Evolutionary conservation across 2,329 filamentous ascomycete species (phyloP), one percentile per base, ranked within the genome.

Genomic region (Lecanicillium sp.): DNA sequence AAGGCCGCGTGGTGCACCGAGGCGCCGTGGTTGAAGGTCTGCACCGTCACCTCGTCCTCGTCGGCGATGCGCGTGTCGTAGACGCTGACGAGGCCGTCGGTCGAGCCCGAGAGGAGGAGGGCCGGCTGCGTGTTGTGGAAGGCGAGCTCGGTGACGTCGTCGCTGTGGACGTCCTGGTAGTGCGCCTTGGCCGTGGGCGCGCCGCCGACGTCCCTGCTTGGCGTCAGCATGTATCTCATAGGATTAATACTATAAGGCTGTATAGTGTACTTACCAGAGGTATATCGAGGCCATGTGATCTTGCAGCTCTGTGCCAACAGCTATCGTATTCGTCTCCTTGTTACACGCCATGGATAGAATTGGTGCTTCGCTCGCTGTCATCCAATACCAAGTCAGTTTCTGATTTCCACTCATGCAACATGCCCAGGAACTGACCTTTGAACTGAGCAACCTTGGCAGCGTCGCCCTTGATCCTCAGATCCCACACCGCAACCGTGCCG

Each of bases 1-100:
- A 90, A 90, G 5, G 81, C 84, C 12, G 86, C 82, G 55, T 80
- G 84, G 62, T 89, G 86, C 54, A 91, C 78, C 0, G 86, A 87
- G 27, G 83, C 79, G 30, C 79, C 76, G 60, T 87, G 85, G 64
- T 91, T 91, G 62, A 90, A 82, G 11, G 88, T 86, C 65, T 89
- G 85, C 50, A 86, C 72, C 17, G 90, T 70, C 1, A 87, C 82
- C 39, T 91, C 87, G 60, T 91, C 87, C 65, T 91, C 87, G 55
- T 87, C 84, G 15, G 72, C 66, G 50, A 87, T 75, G 40, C 75
- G 73, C 15, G 79, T 84, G 67, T 93, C 83, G 66, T 85, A 87
- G 38, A 91, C 71, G 59, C 86, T 90, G 57, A 91, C 76, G 1
- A 91, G 76, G 6, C 86, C 86, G 64, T 93, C 87, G 12, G 86